Conservation (phyloP, 805 yeast genomes). For the Blastobotrys peoriensis region DNA sequence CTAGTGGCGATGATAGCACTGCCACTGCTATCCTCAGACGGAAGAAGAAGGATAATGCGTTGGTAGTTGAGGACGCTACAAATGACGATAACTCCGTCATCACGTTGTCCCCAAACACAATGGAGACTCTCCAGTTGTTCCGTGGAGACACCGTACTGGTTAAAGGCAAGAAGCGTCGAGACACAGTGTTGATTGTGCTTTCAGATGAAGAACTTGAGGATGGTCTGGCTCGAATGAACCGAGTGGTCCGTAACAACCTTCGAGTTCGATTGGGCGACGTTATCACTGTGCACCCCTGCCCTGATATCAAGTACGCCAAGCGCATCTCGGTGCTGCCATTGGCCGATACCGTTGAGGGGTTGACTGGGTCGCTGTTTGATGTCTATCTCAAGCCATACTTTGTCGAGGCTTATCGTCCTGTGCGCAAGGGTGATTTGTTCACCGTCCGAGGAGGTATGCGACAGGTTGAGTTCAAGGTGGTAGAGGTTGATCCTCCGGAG, state of each 20-base stretch:
- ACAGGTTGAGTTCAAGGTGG: slow-evolving; percentile 97
- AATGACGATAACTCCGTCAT: slow-evolving; percentile 96
- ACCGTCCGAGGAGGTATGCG: slow-evolving; percentile 99
- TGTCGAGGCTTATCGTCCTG: slow-evolving; percentile 98
- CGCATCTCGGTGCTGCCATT: slow-evolving; percentile 94
- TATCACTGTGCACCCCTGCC: slow-evolving; percentile 87
- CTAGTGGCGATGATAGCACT: slow-evolving; percentile 59
- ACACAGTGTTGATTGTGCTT: slow-evolving; percentile 90
- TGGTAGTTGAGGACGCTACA: slow-evolving; percentile 93
- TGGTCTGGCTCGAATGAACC: slow-evolving; percentile 88
- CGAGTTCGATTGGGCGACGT: slow-evolving; percentile 92
- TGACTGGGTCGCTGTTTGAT: slow-evolving; percentile 93
- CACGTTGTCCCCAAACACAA: slow-evolving; percentile 89
- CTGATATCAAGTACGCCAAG: slow-evolving; percentile 95
- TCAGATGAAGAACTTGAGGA: slow-evolving; percentile 96
- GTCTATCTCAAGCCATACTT: slow-evolving; percentile 96
- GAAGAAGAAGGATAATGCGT: slow-evolving; percentile 95
- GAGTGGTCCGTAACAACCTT: slow-evolving; percentile 93
- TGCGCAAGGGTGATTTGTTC: slow-evolving; percentile 94
- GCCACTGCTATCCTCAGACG: slow-evolving; percentile 97
- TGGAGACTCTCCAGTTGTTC: slow-evolving; percentile 91
- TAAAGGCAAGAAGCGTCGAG: slow-evolving; percentile 97
- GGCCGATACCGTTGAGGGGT: slow-evolving; percentile 96
- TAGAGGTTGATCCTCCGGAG: slow-evolving; percentile 96
- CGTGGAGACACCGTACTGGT: slow-evolving; percentile 97